Percentiles rank a stretch among this genome's conserved stretches.
phyloP scores from a whole-genome alignment of 1,139 yeast species.

The Kluyveromyces marxianus region DNA sequence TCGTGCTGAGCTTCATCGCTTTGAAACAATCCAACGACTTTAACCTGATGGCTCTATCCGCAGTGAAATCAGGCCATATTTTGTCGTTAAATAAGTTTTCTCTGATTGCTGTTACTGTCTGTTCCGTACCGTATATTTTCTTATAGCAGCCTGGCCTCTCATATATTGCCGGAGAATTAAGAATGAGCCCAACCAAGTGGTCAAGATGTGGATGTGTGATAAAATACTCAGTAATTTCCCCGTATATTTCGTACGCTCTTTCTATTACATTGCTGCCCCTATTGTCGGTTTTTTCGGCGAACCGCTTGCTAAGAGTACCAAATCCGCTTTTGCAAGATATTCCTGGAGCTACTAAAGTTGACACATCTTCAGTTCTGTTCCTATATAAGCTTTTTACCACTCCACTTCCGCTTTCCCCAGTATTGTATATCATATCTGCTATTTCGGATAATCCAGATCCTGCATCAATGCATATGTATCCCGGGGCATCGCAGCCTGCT shows the following conservation, averaged over 20 bases:
- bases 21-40: constrained; percentile 5
- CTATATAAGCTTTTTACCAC: constrained; percentile 12
- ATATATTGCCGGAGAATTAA: constrained; percentile 61
- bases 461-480: constrained; percentile 62
- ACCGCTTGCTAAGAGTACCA: constrained; percentile 5
- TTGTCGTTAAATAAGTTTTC: constrained; percentile 60
- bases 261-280: constrained; percentile 4
- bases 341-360: constrained; percentile 9
- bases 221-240: constrained; percentile 36
- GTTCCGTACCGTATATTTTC: constrained; percentile 40
- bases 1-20: constrained; percentile 8
- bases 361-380: constrained; percentile 13
- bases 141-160: constrained; percentile 10
- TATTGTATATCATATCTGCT: constrained; percentile 39
- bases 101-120: constrained; percentile 43
- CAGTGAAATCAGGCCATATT: constrained; percentile 56
- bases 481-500: constrained; percentile 31
- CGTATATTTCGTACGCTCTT: constrained; percentile 15
- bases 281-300: background rate
- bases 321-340: constrained; percentile 11
- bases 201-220: constrained; percentile 84
- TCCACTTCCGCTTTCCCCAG: background rate
- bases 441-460: constrained; percentile 65
- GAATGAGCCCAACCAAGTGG: constrained; percentile 60
- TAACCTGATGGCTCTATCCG: constrained; percentile 7